Percentiles rank a stretch among this genome's conserved stretches.
Evolutionary conservation across 2,329 filamentous ascomycete species (phyloP).

Genomic region (Aureobasidium sp.): DNA sequence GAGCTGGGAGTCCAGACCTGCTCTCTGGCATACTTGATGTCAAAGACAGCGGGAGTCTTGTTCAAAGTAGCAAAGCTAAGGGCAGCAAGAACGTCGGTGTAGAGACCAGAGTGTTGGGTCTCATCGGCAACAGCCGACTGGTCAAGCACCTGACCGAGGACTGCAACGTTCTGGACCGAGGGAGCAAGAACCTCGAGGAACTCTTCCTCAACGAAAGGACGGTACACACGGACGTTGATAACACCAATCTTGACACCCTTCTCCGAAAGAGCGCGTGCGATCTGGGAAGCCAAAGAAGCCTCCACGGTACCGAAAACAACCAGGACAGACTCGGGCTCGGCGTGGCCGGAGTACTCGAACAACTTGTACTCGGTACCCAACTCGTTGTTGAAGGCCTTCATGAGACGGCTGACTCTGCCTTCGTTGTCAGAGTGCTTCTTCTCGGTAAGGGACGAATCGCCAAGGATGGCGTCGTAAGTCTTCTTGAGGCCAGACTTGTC

Average conservation of each 20-base stretch:
- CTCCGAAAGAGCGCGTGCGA: slow-evolving; percentile 64
- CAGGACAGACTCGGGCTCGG: slow-evolving; percentile 70
- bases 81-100: slow-evolving; percentile 82
- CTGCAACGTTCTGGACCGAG: slow-evolving; percentile 67
- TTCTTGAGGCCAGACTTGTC: slow-evolving; percentile 63
- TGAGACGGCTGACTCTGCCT: slow-evolving; percentile 62
- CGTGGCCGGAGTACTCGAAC: slow-evolving; percentile 90
- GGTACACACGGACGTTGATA: slow-evolving; percentile 86
- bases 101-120: slow-evolving; percentile 75
- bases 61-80: slow-evolving; percentile 69
- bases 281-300: slow-evolving; percentile 75
- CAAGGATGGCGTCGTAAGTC: slow-evolving; percentile 60
- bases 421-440: slow-evolving; percentile 65
- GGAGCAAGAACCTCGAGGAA: slow-evolving; percentile 77
- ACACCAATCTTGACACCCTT: slow-evolving; percentile 75
- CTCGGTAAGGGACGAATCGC: slow-evolving; percentile 55
- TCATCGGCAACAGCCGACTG: slow-evolving; percentile 66
- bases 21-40: slow-evolving; percentile 83
- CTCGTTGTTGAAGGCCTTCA: slow-evolving; percentile 77
- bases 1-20: slow-evolving; percentile 56
- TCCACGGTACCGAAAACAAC: slow-evolving; percentile 92
- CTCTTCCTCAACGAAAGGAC: slow-evolving; percentile 89
- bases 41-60: slow-evolving; percentile 59
- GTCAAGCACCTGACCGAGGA: slow-evolving; percentile 81
- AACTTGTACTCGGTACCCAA: slow-evolving; percentile 87